These are phyloP conservation scores for Crithidia fasciculata DNA, from an alignment of 208 protist genomes.

Conservation along the genomic window DNA sequence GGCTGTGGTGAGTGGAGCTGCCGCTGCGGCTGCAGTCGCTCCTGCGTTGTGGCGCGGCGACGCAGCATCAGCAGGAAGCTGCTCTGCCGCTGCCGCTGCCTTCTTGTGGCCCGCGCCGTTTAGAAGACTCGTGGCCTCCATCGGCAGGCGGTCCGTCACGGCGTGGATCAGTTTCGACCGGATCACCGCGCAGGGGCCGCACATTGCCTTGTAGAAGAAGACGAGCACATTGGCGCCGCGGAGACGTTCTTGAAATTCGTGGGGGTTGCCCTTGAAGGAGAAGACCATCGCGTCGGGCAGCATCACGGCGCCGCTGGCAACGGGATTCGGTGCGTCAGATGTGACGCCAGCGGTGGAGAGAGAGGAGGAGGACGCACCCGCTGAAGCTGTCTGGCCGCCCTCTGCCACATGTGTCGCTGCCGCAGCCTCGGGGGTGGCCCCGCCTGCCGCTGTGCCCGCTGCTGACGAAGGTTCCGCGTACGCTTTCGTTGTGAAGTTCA, in stretches of 20 bases:
- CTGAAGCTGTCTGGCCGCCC: neutral
- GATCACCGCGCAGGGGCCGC: conserved; percentile 67
- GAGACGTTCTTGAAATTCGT: conserved; percentile 53
- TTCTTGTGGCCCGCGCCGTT: conserved; percentile 1
- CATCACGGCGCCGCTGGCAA: conserved; percentile 1
- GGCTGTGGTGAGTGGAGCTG: neutral
- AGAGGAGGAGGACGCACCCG: no score
- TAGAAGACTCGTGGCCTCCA: conserved; percentile 1
- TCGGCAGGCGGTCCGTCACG: conserved; percentile 29
- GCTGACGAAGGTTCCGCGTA: neutral
- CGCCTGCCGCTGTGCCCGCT: neutral
- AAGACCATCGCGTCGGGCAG: conserved; percentile 28
- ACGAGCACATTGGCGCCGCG: conserved; percentile 51
- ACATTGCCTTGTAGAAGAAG: conserved; percentile 82
- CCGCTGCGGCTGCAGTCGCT: neutral
- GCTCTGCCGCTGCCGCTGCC: neutral
- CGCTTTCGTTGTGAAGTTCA: conserved; percentile 4
- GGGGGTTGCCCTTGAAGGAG: conserved; percentile 50
- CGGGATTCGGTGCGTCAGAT: neutral
- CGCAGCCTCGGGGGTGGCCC: neutral
- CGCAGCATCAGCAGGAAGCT: no score
- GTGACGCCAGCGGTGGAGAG: neutral
- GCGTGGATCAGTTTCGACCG: conserved; percentile 46
- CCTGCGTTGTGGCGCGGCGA: no score
- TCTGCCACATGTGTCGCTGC: neutral